phyloP scores from a whole-genome alignment of 2,329 filamentous ascomycete species.

The Sporothrix brasiliensis region DNA sequence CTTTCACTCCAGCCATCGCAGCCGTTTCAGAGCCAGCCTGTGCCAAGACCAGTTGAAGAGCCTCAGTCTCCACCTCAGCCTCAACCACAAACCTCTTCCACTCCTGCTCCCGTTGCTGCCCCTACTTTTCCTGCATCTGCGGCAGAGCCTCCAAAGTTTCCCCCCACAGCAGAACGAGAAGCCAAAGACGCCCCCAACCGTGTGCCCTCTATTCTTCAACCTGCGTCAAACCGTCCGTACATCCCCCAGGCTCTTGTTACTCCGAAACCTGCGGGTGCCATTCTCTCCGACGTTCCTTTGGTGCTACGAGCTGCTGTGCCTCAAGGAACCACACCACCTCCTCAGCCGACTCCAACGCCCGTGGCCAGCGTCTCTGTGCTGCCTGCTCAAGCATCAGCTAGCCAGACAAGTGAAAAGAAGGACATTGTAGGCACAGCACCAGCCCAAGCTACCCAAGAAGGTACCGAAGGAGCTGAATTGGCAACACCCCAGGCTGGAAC shows the following conservation, averaged over 20 bases:
- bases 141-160: neutral
- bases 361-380: neutral
- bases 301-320: slow-evolving; percentile 16
- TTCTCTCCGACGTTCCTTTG: slow-evolving; percentile 20
- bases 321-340: neutral
- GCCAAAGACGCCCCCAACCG: neutral
- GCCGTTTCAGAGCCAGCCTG: slow-evolving; percentile 34
- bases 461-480: neutral
- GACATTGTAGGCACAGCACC: neutral
- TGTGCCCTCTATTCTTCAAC: slow-evolving; percentile 16
- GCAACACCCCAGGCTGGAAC: too few species aligned
- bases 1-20: slow-evolving; percentile 39
- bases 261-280: neutral
- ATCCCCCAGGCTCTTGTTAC: neutral
- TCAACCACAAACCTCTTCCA: neutral
- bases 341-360: neutral
- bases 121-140: neutral
- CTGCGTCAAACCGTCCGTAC: neutral
- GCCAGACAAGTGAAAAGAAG: neutral
- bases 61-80: neutral
- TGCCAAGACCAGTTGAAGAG: neutral
- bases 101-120: neutral
- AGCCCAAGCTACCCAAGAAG: neutral
- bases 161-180: neutral
- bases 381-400: neutral